These are phyloP conservation scores for Kalanchoe fedtschenkoi DNA, from an alignment of 164 flowering plant species.

Conservation along the genomic window DNA sequence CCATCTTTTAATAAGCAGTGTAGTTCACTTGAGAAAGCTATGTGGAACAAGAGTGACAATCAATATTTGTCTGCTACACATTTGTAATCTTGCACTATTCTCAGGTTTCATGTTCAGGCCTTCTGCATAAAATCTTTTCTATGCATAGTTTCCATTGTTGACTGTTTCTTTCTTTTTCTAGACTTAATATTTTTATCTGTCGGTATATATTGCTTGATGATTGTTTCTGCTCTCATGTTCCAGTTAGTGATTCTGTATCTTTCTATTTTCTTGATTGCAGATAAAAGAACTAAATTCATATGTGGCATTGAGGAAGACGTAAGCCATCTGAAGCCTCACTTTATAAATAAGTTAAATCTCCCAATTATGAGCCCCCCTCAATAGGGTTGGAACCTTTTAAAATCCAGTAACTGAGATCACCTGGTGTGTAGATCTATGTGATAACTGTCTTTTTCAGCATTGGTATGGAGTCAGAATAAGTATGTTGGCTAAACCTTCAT, in stretches of 20 bases:
- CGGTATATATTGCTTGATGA: not conserved
- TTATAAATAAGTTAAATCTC: not conserved
- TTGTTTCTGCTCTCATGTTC: not conserved
- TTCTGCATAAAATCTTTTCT: not conserved
- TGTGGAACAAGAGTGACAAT: not conserved
- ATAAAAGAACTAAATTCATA: slow-evolving; percentile 94
- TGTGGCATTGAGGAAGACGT: slow-evolving; percentile 92
- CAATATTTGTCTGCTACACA: not conserved
- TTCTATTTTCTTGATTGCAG: slow-evolving; percentile 29
- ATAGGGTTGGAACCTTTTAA: too few species aligned
- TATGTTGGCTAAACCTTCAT: not conserved
- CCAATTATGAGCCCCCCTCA: not conserved
- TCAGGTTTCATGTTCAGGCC: not conserved
- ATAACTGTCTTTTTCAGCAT: not conserved
- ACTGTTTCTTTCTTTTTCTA: not conserved
- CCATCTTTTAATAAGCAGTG: not conserved
- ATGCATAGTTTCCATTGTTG: not conserved
- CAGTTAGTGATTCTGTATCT: not conserved
- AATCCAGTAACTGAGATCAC: not conserved
- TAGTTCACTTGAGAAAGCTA: not conserved
- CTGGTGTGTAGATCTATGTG: not conserved
- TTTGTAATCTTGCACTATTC: not conserved
- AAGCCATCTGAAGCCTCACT: slow-evolving; percentile 21
- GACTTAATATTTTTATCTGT: not conserved
- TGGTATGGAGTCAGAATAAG: not conserved